phyloP scores from a whole-genome alignment of 768 basidiomycete genomes.

The Boletus speciosus region DNA sequence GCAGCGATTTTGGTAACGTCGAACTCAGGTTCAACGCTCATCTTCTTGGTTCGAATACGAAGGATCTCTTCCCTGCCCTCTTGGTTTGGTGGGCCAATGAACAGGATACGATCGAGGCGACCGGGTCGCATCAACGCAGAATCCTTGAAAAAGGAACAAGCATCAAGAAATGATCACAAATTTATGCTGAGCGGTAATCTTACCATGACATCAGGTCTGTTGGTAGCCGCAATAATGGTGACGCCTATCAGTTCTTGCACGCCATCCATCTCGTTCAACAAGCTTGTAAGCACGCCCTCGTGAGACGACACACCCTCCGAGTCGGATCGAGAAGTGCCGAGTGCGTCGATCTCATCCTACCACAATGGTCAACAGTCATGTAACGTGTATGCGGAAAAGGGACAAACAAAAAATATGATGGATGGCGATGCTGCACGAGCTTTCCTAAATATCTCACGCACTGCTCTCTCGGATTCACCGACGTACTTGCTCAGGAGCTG shows the following conservation, averaged over 20 bases:
- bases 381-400: neutral
- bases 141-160: constrained; percentile 52
- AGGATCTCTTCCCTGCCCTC: constrained; percentile 82
- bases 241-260: constrained; percentile 93
- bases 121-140: constrained; percentile 94
- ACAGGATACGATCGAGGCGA: constrained; percentile 88
- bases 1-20: constrained; percentile 64
- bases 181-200: constrained; percentile 30
- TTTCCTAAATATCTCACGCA: constrained; percentile 93
- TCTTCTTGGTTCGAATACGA: constrained; percentile 66
- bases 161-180: neutral
- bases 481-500: constrained; percentile 96
- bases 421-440: constrained; percentile 92
- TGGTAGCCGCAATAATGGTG: constrained; percentile 95
- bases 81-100: constrained; percentile 88
- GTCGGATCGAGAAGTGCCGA: constrained; percentile 73
- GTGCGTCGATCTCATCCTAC: constrained; percentile 96
- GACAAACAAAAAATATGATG: constrained; percentile 90
- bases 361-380: neutral
- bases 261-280: constrained; percentile 98
- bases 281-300: constrained; percentile 87
- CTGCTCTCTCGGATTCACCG: constrained; percentile 93
- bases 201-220: constrained; percentile 89
- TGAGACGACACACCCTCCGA: constrained; percentile 54
- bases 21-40: constrained; percentile 75